Conservation (phyloP, 2,329 filamentous ascomycete genomes). For the Eutypella sp. region DNA sequence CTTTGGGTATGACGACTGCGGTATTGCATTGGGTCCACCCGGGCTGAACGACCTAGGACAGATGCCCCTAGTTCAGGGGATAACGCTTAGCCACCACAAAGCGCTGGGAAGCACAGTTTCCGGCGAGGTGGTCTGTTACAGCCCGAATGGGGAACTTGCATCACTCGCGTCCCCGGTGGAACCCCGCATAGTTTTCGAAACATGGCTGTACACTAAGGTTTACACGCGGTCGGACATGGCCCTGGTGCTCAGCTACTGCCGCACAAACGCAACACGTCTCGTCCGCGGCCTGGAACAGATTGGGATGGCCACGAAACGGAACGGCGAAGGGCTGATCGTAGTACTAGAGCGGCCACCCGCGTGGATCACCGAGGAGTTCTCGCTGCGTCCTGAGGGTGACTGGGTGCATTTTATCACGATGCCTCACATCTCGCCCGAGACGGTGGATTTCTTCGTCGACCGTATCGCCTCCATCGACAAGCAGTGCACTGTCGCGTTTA, state of each 20-base stretch:
- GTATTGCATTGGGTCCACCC: conserved; percentile 5
- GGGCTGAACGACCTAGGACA: background rate
- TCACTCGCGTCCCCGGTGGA: conserved; percentile 1
- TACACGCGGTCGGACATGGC: conserved; percentile 2
- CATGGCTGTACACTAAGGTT: conserved; percentile 6
- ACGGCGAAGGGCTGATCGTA: conserved; percentile 1
- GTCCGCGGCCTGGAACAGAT: background rate
- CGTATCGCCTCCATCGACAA: background rate
- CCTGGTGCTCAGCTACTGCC: conserved; percentile 3
- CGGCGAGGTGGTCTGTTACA: conserved; percentile 9
- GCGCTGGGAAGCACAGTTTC: conserved; percentile 8
- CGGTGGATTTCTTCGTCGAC: conserved; percentile 5
- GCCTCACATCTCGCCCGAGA: conserved; percentile 4
- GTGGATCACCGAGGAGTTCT: conserved; percentile 9
- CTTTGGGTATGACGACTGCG: conserved; percentile 5
- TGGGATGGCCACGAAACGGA: conserved; percentile 2
- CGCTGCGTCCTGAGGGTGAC: conserved; percentile 6
- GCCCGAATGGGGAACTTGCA: conserved; percentile 1
- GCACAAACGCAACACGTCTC: conserved; percentile 2
- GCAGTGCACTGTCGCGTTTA: conserved; percentile 1
- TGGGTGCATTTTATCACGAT: conserved; percentile 10
- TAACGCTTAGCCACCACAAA: conserved; percentile 12
- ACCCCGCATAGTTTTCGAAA: conserved; percentile 7
- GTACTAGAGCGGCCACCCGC: conserved; percentile 4
- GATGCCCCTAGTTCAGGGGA: conserved; percentile 4